Base-by-base conservation (phyloP, 1,284 basidiomycete species). In the Schizophyllum amplum region DNA sequence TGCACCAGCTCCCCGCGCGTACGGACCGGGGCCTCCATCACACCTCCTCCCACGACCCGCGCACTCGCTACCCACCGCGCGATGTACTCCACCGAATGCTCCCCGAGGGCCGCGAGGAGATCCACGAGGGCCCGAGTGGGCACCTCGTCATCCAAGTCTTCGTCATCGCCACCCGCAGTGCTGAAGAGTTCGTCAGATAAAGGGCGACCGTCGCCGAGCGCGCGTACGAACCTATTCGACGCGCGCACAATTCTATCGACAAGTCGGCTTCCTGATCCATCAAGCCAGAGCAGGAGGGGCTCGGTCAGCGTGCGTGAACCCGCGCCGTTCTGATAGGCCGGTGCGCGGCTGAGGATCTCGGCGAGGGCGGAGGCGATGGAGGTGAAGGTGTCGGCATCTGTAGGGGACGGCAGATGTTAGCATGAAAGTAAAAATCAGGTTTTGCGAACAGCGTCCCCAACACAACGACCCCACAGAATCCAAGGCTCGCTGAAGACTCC, bases 31-130 rank as follows among this genome's bases (percentile, higher is more conserved):
- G 57, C 56, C 20, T 42, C 55, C 46, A 58, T 59, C n/a, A n/a
- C n/a, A n/a, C n/a, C n/a, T n/a, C 13, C 33, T 9, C 33, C 33
- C 33, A 42, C 33, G 13, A 42, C 33, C 33, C 7, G 33, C 33
- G 33, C 33, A 9, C 33, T 42, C 33, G 33, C 33, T 17, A 42
- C 33, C 33, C 33, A 42, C 4, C 89, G 80, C 4, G 77, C 87
- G 55, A 94, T 74, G 71, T 92, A 93, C n/a, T 79, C 75, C 0
- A 86, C 83, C 2, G 90, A 93, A 67, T 94, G 91, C 61, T 96
- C 93, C 0, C 90, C 89, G 1, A 96, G 71, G 0, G 88, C 86
- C 1, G 82, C 81, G 2, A 95, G 75, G 21, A 95, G 79, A 67
- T 91, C 91, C 72, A 86, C 87, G 5, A 42, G 17, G 4, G 33